Conservation (phyloP, 2,329 filamentous ascomycete genomes). For the Chaetomiaceae sp. region DNA sequence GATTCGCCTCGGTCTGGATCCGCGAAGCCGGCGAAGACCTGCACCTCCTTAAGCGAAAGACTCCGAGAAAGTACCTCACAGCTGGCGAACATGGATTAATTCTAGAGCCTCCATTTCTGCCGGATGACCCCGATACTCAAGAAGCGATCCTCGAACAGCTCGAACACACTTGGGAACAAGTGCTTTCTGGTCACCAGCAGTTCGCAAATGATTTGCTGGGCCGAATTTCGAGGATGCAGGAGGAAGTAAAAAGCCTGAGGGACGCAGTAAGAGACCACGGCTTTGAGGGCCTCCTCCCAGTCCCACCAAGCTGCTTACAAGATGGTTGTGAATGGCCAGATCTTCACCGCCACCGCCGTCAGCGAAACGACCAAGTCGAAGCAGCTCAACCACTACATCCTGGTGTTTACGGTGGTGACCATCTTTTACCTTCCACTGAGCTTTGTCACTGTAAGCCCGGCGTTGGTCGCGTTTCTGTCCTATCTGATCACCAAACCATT, state of each 20-base stretch:
- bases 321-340: no score
- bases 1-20: background rate
- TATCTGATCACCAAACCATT: no score
- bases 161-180: background rate
- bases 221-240: background rate
- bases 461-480: no score
- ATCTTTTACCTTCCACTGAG: conserved; percentile 15
- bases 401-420: conserved; percentile 17
- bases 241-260: background rate
- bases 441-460: conserved; percentile 15
- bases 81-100: background rate
- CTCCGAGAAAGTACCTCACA: background rate
- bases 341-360: conserved; percentile 14
- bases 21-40: background rate
- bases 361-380: conserved; percentile 13
- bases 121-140: background rate
- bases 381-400: conserved; percentile 14
- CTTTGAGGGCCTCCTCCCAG: background rate
- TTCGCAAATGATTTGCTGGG: background rate
- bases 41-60: background rate
- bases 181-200: background rate
- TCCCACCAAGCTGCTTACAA: no score
- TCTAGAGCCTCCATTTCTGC: background rate
- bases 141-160: background rate
- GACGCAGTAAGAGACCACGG: background rate